A percentile compares a stretch with the other conserved stretches of the same genome.
phyloP scores from a whole-genome alignment of 768 basidiomycete genomes.

The Tulasnella calospora region DNA sequence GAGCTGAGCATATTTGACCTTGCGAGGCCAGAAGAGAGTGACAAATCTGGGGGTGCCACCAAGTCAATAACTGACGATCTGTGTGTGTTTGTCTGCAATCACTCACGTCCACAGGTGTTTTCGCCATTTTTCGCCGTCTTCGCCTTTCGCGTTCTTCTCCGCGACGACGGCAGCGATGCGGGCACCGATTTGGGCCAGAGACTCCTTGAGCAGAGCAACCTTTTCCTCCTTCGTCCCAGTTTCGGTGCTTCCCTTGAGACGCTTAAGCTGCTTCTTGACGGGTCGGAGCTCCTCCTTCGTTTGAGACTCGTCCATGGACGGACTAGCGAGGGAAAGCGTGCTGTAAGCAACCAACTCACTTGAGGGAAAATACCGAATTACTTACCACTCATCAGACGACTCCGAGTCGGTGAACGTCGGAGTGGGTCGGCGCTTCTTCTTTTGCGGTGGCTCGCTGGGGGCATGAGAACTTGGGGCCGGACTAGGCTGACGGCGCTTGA shows the following conservation, averaged over 20 bases:
- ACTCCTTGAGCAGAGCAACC: constrained; percentile 91
- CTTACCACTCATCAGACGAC: constrained; percentile 86
- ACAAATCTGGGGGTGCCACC: constrained; percentile 59
- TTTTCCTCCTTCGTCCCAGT: constrained; percentile 94
- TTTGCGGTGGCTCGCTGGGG: constrained; percentile 36
- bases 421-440: constrained; percentile 89
- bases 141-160: constrained; percentile 68
- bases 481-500: constrained; percentile 78
- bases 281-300: constrained; percentile 95
- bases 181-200: constrained; percentile 85
- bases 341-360: constrained; percentile 22
- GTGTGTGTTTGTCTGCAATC: neutral
- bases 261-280: constrained; percentile 97
- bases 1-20: constrained; percentile 87
- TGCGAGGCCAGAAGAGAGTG: constrained; percentile 95
- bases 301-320: constrained; percentile 88
- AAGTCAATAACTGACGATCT: neutral
- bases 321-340: constrained; percentile 43
- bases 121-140: constrained; percentile 81
- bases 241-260: constrained; percentile 88
- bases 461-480: constrained; percentile 28
- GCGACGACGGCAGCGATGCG: constrained; percentile 82
- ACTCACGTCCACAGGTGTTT: constrained; percentile 96
- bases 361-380: constrained; percentile 28
- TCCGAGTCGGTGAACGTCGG: constrained; percentile 93